Base-by-base conservation (phyloP, 2,329 filamentous ascomycete genomes). In the Alternaria sp. region DNA sequence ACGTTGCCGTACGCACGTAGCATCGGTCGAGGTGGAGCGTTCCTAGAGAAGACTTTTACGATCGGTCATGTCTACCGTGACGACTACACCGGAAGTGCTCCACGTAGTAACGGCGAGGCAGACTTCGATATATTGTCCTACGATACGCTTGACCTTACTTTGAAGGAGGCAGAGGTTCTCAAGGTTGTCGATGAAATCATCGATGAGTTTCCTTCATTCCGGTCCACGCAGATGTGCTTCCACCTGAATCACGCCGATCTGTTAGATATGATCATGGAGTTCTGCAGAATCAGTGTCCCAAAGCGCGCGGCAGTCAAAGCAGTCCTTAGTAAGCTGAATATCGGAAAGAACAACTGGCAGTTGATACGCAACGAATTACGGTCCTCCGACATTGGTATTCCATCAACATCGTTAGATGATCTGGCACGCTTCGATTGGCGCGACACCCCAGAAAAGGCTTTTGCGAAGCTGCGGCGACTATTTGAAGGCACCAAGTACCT, bases 121-220 rank as follows among this genome's bases (percentile, higher is more conserved):
- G 94, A 98, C 77, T 99, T 98, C 77, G 96, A 99, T 80, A 93
- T 99, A 63, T 87, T 97, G n/a, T 95, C 93, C 1, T 87, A 88
- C 47, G 90, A 94, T 70, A 90, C 91, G 1, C 81, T 93, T 6
- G 93, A 98, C 73, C 83, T 97, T 49, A 91, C 93, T 1, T 80
- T 97, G 59, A 96, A 97, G 74, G 96, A 99, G 79, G 95, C 95
- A 0, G 95, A 98, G 79, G 90, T 93, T 0, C 88, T 99, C 70
- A 98, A 97, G 73, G 94, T 98, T 3, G 83, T 98, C 21, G 96
- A 99, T 76, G 96, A 99, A 77, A 91, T 97, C 44, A 87, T 96
- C 15, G 86, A 89, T 52, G 87, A 90, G 6, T 94, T 98, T 67
- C 94, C 94, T 0, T 89, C 90, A 3, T 83, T 97, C 12, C 86